Base-by-base conservation (phyloP, 306 rosid species). In the Inga leiocalycina region DNA sequence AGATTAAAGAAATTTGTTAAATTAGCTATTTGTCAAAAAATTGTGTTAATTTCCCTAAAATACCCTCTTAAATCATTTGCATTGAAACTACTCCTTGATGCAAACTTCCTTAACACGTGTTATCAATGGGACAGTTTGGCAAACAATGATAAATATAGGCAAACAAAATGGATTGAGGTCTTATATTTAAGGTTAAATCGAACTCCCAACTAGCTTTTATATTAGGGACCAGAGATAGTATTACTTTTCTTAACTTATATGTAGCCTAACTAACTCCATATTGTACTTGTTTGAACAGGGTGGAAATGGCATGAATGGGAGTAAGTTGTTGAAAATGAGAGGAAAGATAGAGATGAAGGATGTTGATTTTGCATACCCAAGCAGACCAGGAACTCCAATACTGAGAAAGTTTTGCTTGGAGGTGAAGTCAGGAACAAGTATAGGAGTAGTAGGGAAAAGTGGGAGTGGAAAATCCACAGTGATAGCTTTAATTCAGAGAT, bases 401-500 rank as follows among this genome's bases (percentile, higher is more conserved):
- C 56, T 96, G 80, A 79, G 89, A 54, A 92, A 92, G 15, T 92
- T 96, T 82, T 76, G 97, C 86, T 81, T 96, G 86, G 98, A 92
- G 83, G 97, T 93, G 85, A 93, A 91, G 79, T 64, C 94, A 69
- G 99, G 99, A 68, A 91, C 87, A 43, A 93, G 99, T 84, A 57
- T 88, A 51, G 99, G 99, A 20, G 84, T 96, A 0, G 99, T 91
- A 35, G 98, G 98, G 67, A 90, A 80, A 86, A 96, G 99, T 86
- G 99, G 99, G 11, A 89, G 98, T 37, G 99, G 99, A 20, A 96
- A 96, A 88, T 96, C 99, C 80, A 96, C 99, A n/a, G 97, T 96
- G 48, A 90, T 93, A 32, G 93, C 93, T 7, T 83, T 96, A 52
- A 91, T 92, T 19, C 91, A 91, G 69, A 92, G 99, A 54, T 93